These are phyloP conservation scores for Fusarium equiseti DNA, from an alignment of 2,329 filamentous ascomycete species.

Conservation along the genomic window DNA sequence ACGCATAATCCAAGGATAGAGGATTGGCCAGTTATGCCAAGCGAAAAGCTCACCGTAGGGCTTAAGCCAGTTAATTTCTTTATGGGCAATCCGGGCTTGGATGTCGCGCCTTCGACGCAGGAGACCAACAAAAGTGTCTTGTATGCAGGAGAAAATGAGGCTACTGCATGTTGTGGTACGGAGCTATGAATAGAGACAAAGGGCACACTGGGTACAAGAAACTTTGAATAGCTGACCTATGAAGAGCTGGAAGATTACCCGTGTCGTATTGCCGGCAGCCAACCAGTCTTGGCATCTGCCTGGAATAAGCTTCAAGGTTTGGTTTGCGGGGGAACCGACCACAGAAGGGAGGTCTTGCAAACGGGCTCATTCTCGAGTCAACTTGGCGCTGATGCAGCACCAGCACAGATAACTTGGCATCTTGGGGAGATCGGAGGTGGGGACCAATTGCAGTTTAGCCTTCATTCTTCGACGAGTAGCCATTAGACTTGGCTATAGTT, in stretches of 20 bases:
- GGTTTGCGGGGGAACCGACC: neutral
- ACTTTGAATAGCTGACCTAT: neutral
- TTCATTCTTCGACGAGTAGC: neutral
- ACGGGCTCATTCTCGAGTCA: neutral
- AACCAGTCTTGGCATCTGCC: neutral
- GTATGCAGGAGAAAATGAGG: neutral
- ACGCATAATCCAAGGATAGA: slow-evolving; percentile 75
- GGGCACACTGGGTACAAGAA: neutral
- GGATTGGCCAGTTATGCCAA: slow-evolving; percentile 78
- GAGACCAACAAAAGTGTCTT: slow-evolving; percentile 52
- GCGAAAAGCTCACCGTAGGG: slow-evolving; percentile 64
- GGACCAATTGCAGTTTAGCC: neutral
- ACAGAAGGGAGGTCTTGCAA: too few species aligned
- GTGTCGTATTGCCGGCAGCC: neutral
- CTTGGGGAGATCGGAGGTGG: neutral
- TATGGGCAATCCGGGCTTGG: slow-evolving; percentile 61
- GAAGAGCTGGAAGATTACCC: neutral
- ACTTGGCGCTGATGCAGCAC: neutral
- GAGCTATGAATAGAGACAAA: neutral
- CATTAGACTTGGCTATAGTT: neutral
- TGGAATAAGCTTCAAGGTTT: neutral
- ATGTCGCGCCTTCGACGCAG: slow-evolving; percentile 59
- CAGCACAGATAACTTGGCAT: neutral
- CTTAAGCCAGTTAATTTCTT: slow-evolving; percentile 69
- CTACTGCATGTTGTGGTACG: neutral